Conservation (phyloP, 805 yeast genomes). For the Blastobotrys mokoenaii region DNA sequence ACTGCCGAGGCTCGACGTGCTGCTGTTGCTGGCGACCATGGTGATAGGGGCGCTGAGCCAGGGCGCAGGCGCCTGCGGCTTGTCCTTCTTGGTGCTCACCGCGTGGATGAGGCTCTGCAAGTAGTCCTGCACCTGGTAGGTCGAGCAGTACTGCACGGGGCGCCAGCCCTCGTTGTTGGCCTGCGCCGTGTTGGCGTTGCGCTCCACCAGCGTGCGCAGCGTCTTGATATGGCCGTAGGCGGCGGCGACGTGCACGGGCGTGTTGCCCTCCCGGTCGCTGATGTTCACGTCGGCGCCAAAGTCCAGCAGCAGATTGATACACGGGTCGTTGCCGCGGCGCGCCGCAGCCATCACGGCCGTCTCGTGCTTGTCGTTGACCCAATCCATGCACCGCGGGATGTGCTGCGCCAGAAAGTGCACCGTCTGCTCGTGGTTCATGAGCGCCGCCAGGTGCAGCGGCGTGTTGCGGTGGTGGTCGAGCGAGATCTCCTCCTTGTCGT, state of each 20-base stretch:
- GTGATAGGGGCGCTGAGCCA: too few relatives aligned
- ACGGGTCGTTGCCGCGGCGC: conserved; percentile 48
- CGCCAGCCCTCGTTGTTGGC: conserved; percentile 55
- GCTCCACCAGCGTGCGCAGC: conserved; percentile 41
- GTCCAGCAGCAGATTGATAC: conserved; percentile 55
- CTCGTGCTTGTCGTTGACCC: conserved; percentile 40
- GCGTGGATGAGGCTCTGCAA: conserved; percentile 27
- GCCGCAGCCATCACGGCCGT: conserved; percentile 59
- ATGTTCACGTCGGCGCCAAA: conserved; percentile 71
- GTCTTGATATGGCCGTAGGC: conserved; percentile 58
- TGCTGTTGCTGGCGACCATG: too few relatives aligned
- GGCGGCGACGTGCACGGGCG: conserved; percentile 78
- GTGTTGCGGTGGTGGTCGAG: conserved; percentile 50
- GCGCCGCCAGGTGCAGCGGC: conserved; percentile 62
- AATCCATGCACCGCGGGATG: conserved; percentile 49
- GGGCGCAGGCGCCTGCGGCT: too few relatives aligned
- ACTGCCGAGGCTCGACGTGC: too few relatives aligned
- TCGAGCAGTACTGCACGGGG: conserved; percentile 52
- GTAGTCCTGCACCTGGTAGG: conserved; percentile 41
- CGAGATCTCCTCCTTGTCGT: conserved; percentile 42
- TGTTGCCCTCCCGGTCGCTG: conserved; percentile 66
- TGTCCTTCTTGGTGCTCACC: too few relatives aligned
- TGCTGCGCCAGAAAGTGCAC: conserved; percentile 65
- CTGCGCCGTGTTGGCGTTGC: conserved; percentile 40
- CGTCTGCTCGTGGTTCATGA: conserved; percentile 59